Evolutionary conservation across 306 rosid genomes (phyloP).

Genomic region (Sicyos edulis): DNA sequence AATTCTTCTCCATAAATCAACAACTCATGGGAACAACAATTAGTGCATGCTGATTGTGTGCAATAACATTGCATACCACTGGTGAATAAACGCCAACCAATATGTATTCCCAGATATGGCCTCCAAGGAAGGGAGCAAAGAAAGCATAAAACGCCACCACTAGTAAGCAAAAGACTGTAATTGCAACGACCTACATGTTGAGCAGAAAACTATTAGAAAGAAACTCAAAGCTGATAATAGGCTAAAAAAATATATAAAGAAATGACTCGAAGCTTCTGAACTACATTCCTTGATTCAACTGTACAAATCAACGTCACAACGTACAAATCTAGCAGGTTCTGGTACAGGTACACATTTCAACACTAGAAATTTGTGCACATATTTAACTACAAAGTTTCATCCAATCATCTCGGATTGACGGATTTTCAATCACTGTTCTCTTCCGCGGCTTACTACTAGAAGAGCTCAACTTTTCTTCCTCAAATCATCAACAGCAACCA

Average conservation of each 20-base stretch:
- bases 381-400: too few relatives aligned
- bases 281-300: background rate
- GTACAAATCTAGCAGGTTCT: background rate
- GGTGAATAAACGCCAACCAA: constrained; percentile 70
- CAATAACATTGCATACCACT: constrained; percentile 54
- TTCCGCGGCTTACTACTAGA: background rate
- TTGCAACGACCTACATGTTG: constrained; percentile 70
- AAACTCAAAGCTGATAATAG: background rate
- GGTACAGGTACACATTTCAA: background rate
- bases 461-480: background rate
- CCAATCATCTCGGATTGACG: background rate
- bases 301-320: background rate
- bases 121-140: constrained; percentile 90
- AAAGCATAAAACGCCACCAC: constrained; percentile 94
- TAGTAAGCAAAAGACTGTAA: constrained; percentile 78
- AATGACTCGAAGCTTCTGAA: background rate
- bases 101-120: constrained; percentile 64
- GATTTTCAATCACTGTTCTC: background rate
- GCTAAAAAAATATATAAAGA: background rate
- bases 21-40: background rate
- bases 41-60: background rate
- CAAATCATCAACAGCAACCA: background rate
- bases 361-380: background rate
- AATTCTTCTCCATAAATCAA: background rate
- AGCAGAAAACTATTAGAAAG: background rate